Conservation (phyloP, 306 rosid genomes). For the Dryas octopetala region DNA sequence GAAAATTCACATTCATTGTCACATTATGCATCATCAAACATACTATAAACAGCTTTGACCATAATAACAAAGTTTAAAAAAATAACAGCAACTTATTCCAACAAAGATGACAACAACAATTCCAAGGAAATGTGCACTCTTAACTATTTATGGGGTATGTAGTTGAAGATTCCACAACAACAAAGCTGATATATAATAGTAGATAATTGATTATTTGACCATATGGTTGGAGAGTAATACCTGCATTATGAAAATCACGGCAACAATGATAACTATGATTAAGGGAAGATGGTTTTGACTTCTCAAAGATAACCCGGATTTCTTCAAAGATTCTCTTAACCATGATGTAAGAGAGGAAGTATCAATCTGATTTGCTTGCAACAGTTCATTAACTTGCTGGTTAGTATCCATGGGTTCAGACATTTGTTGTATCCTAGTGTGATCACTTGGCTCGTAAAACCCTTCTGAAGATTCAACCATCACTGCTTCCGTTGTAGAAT, state of each 20-base stretch:
- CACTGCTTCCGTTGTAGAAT: slow-evolving; percentile 38
- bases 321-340: slow-evolving; percentile 44
- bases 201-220: slow-evolving; percentile 15
- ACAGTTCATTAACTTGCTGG: slow-evolving; percentile 32
- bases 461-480: slow-evolving; percentile 47
- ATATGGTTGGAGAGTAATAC: slow-evolving; percentile 33
- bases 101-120: neutral
- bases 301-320: slow-evolving; percentile 50
- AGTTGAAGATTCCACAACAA: slow-evolving; percentile 1
- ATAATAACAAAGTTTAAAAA: neutral
- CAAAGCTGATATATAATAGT: neutral
- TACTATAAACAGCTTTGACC: neutral
- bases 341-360: slow-evolving; percentile 41
- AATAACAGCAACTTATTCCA: neutral
- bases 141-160: neutral
- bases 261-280: slow-evolving; percentile 53
- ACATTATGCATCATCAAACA: neutral
- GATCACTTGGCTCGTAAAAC: slow-evolving; percentile 39
- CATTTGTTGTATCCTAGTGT: slow-evolving; percentile 18
- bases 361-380: slow-evolving; percentile 39
- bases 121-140: neutral
- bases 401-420: slow-evolving; percentile 26
- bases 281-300: slow-evolving; percentile 67
- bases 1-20: neutral
- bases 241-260: slow-evolving; percentile 90